Evolutionary conservation across 78 protist species (phyloP).

Genomic region (Trichosphaerium sp.): DNA sequence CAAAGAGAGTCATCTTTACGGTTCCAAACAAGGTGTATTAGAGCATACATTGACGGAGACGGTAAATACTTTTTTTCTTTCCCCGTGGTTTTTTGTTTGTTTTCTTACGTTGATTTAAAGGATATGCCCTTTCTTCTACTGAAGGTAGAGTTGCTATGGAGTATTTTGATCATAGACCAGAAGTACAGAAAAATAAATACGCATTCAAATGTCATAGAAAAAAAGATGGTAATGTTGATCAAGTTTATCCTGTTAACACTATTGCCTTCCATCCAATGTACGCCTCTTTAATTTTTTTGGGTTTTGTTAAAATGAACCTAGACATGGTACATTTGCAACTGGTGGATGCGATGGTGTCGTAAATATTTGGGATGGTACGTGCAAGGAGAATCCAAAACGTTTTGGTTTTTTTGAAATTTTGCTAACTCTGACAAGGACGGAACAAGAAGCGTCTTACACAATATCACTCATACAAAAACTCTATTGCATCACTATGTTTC

Average conservation of each 20-base stretch:
- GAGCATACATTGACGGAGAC: slow-evolving; percentile 8
- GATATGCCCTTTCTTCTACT: slow-evolving; percentile 70
- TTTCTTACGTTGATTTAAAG: neutral
- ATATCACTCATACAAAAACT: slow-evolving; percentile 41
- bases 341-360: slow-evolving; percentile 91
- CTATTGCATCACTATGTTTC: slow-evolving; percentile 60
- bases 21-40: slow-evolving; percentile 69
- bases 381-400: slow-evolving; percentile 68
- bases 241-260: slow-evolving; percentile 84
- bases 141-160: slow-evolving; percentile 89
- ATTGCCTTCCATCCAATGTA: slow-evolving; percentile 77
- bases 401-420: too few relatives aligned
- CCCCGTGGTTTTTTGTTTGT: neutral
- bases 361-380: slow-evolving; percentile 74
- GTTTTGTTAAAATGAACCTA: neutral
- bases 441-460: slow-evolving; percentile 17
- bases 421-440: neutral
- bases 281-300: neutral
- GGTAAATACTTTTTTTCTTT: neutral
- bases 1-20: slow-evolving; percentile 65
- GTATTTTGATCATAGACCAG: slow-evolving; percentile 54
- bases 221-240: slow-evolving; percentile 24
- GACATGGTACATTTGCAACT: slow-evolving; percentile 86
- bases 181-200: slow-evolving; percentile 42
- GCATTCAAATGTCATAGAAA: slow-evolving; percentile 91